A percentile compares a stretch with the other conserved stretches of the same genome.
Evolutionary conservation across 2,329 filamentous ascomycete species (phyloP).

Genomic region (Ophiostoma australiae): DNA sequence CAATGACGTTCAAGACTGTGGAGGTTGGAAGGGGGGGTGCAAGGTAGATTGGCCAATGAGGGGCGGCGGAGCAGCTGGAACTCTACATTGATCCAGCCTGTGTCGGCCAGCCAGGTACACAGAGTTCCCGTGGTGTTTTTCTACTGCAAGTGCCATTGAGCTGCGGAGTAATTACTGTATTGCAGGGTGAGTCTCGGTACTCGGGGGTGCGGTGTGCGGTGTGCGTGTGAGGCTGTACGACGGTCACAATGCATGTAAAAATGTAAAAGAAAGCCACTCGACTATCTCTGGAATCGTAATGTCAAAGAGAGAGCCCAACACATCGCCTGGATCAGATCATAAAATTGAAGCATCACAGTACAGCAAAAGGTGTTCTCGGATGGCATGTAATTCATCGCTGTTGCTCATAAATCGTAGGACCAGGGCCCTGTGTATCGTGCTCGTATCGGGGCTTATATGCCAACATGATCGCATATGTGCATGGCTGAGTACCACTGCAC

Average conservation of each 20-base stretch:
- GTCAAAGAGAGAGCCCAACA: not conserved
- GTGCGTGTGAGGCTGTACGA: not conserved
- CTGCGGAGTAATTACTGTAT: not conserved
- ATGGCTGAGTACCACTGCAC: too few relatives aligned
- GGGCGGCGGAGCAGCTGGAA: not conserved
- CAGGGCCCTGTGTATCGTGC: not conserved
- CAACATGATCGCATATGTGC: not conserved
- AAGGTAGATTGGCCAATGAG: constrained; percentile 15
- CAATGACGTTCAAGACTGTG: constrained; percentile 12
- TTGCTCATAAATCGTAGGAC: not conserved
- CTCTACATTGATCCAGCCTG: constrained; percentile 1
- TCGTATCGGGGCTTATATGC: not conserved
- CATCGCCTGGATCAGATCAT: not conserved
- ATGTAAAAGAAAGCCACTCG: too few relatives aligned
- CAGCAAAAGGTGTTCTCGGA: not conserved
- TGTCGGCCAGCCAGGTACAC: constrained; percentile 2
- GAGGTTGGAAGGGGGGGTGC: constrained; percentile 6
- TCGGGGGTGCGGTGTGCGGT: not conserved
- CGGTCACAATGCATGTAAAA: not conserved
- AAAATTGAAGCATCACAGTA: not conserved
- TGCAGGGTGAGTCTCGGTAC: not conserved
- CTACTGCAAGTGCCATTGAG: not conserved
- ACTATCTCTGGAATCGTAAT: not conserved
- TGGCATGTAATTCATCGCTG: not conserved
- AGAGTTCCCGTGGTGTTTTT: not conserved